Percentiles rank a stretch among this genome's conserved stretches.
These are phyloP conservation scores for Phytopythium boreale DNA, from an alignment of 352 stramenopile genomes.

Conservation along the genomic window DNA sequence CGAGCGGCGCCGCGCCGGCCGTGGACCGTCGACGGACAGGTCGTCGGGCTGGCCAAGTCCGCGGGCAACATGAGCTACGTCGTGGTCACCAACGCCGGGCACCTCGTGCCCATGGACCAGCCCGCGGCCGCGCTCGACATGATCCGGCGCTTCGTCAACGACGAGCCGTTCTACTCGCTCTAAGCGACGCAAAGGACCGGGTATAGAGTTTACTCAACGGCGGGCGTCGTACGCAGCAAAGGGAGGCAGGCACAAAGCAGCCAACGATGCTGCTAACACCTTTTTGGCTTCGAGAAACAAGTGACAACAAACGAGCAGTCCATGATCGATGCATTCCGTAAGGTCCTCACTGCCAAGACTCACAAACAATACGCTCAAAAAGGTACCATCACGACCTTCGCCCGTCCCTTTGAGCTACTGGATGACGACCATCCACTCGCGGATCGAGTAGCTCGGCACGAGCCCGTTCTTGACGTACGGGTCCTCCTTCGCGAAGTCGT, in stretches of 20 bases:
- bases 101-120: slow-evolving; percentile 71
- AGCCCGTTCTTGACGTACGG: slow-evolving; percentile 76
- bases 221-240: not conserved
- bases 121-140: slow-evolving; percentile 72
- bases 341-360: not conserved
- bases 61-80: slow-evolving; percentile 81
- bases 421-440: slow-evolving; percentile 70
- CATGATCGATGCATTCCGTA: not conserved
- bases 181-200: not conserved
- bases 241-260: not conserved
- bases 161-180: slow-evolving; percentile 32
- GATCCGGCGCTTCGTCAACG: slow-evolving; percentile 73
- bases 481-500: slow-evolving; percentile 64
- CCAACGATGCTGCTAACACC: not conserved
- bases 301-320: not conserved
- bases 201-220: slow-evolving; percentile 3
- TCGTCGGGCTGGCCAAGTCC: slow-evolving; percentile 66
- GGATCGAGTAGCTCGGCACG: slow-evolving; percentile 61
- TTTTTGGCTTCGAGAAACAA: not conserved
- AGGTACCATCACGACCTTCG: too few relatives aligned
- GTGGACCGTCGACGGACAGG: slow-evolving; percentile 56
- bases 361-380: not conserved
- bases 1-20: slow-evolving; percentile 48
- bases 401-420: slow-evolving; percentile 23
- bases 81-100: slow-evolving; percentile 76